Evolutionary conservation across 202 grass and related monocot species (phyloP), one percentile per base, ranked within the genome.

Genomic region (Zizania palustris): DNA sequence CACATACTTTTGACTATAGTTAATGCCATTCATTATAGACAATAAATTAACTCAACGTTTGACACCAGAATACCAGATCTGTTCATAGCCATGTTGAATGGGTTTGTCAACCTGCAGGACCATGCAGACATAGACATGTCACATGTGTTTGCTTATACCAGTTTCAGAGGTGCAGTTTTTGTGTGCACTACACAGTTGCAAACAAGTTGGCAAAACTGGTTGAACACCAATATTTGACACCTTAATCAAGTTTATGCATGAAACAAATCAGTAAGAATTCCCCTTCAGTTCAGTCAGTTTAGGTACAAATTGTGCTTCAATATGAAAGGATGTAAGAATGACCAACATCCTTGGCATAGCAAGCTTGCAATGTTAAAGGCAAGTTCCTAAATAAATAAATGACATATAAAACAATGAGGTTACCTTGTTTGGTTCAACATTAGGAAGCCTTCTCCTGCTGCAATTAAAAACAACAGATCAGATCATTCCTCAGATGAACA

Each of bases 381-480:
- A 74, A 69, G 21, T 18, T 65, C 3, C 45, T 69, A 11, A 69
- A 63, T 75, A 74, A 80, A 62, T 4, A 80, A 80, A 60, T 39
- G 20, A 15, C 15, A 80, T 18, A 13, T 11, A 74, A 7, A 35
- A 55, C 63, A 57, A 43, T 67, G 67, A 69, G 49, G 59, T 15
- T 66, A 93, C 91, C 91, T 75, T 90, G 68, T 85, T 90, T 61
- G 73, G 37, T 50, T 90, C 79, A 50, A 75, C 3, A 43, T 70
- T 78, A 69, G 87, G 59, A 37, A 37, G 85, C 71, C 85, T 88
- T 82, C 82, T 87, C 79, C 87, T 88, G 56, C 78, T 90, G 73
- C 53, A 82, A 76, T 75, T 78, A 18, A 45, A 72, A 73, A 51
- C 5, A 38, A 66, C 37, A 60, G 12, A 78, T 80, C 39, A 76